Conservation (phyloP, 495 filamentous ascomycete genomes). For the Tuber borchii region DNA sequence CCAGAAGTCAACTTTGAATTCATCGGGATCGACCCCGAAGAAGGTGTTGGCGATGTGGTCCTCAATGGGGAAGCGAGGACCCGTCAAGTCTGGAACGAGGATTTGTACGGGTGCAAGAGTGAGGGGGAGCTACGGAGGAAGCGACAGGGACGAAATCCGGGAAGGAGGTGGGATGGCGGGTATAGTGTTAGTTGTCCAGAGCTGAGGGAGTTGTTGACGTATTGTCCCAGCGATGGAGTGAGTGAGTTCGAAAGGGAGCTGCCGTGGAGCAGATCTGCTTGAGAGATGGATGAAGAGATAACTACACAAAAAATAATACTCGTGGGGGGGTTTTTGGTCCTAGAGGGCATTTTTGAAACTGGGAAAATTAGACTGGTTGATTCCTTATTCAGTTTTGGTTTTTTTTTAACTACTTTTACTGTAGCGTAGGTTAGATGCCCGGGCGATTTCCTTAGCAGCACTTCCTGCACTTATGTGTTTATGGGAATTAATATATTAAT, state of each 20-base stretch:
- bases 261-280: background rate
- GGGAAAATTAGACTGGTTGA: background rate
- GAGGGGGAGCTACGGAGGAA: constrained; percentile 48
- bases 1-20: constrained; percentile 48
- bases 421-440: background rate
- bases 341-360: constrained; percentile 5
- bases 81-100: constrained; percentile 48
- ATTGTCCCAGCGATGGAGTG: constrained; percentile 14
- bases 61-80: constrained; percentile 44
- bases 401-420: background rate
- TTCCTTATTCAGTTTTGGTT: background rate
- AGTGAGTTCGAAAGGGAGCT: background rate
- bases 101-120: constrained; percentile 47
- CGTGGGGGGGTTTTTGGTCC: background rate
- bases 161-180: constrained; percentile 27
- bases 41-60: constrained; percentile 43
- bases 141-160: constrained; percentile 47
- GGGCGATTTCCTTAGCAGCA: background rate
- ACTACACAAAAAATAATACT: background rate
- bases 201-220: constrained; percentile 23
- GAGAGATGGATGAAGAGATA: background rate
- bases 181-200: constrained; percentile 36
- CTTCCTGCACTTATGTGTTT: background rate
- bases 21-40: constrained; percentile 60
- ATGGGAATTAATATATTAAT: background rate